phyloP scores from a whole-genome alignment of 1,139 yeast genomes.

The Komagataea norvegica region DNA sequence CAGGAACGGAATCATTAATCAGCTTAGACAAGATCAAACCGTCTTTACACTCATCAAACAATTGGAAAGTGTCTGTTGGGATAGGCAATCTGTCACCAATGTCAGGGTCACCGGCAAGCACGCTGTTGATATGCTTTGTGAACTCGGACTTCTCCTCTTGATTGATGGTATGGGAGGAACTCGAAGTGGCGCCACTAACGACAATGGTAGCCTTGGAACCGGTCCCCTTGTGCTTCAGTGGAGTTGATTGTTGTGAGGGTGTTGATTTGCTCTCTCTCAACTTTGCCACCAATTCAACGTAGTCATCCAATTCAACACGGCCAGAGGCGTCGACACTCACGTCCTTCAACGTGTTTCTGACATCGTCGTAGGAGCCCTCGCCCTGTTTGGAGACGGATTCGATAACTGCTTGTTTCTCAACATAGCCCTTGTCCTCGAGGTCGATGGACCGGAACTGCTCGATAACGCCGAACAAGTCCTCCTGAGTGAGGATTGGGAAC shows the following conservation, averaged over 20 bases:
- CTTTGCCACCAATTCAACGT: slow-evolving; percentile 77
- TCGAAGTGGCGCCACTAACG: slow-evolving; percentile 77
- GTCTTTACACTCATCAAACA: slow-evolving; percentile 95
- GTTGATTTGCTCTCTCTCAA: slow-evolving; percentile 45
- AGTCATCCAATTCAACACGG: slow-evolving; percentile 93
- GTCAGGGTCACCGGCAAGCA: slow-evolving; percentile 83
- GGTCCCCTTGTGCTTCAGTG: slow-evolving; percentile 46
- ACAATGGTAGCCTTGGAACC: slow-evolving; percentile 63
- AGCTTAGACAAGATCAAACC: slow-evolving; percentile 90
- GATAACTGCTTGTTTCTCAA: slow-evolving; percentile 85
- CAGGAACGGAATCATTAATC: slow-evolving; percentile 96
- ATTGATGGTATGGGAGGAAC: slow-evolving; percentile 94
- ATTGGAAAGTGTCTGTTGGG: slow-evolving; percentile 90
- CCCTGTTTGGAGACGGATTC: slow-evolving; percentile 80
- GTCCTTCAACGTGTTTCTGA: slow-evolving; percentile 85
- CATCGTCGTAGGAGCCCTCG: slow-evolving; percentile 80
- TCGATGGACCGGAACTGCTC: slow-evolving; percentile 83
- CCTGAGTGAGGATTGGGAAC: slow-evolving; percentile 80
- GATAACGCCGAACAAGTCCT: slow-evolving; percentile 77
- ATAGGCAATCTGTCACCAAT: slow-evolving; percentile 85
- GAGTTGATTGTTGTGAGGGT: slow-evolving; percentile 26
- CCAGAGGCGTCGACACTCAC: slow-evolving; percentile 97
- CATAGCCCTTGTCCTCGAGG: slow-evolving; percentile 91
- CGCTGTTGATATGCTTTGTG: slow-evolving; percentile 92
- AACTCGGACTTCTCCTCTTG: slow-evolving; percentile 96